Conservation (phyloP, 352 stramenopile species). For the Phytophthora brassicae region DNA sequence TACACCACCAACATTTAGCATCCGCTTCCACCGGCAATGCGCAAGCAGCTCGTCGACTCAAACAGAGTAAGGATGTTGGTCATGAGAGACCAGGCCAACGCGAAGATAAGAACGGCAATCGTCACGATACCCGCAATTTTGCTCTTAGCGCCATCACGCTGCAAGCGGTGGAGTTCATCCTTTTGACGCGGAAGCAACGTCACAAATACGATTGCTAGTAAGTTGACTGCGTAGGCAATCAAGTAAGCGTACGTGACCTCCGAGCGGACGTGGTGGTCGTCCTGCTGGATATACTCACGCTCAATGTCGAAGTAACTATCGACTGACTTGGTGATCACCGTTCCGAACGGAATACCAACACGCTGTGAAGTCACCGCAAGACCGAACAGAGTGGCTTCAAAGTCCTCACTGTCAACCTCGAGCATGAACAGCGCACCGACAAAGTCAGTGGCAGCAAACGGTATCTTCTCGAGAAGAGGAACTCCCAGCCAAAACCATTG, state of each 20-base stretch:
- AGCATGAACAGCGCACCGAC: conserved; percentile 57
- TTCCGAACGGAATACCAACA: conserved; percentile 50
- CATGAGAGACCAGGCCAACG: conserved; percentile 56
- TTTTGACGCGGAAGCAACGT: conserved; percentile 60
- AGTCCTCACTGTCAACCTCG: conserved; percentile 49
- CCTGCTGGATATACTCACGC: conserved; percentile 38
- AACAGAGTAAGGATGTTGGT: conserved; percentile 67
- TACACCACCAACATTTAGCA: conserved; percentile 15
- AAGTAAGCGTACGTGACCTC: conserved; percentile 59
- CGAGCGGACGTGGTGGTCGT: conserved; percentile 47
- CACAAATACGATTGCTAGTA: conserved; percentile 47
- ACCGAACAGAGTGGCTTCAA: conserved; percentile 56
- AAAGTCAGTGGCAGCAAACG: conserved; percentile 38
- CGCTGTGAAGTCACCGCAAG: conserved; percentile 42
- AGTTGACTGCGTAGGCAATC: conserved; percentile 61
- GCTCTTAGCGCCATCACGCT: conserved; percentile 43
- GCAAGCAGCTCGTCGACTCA: conserved; percentile 52
- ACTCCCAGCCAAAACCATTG: conserved; percentile 73
- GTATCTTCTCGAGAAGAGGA: conserved; percentile 55
- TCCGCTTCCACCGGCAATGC: conserved; percentile 44
- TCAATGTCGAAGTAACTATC: conserved; percentile 60
- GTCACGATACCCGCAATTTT: conserved; percentile 35
- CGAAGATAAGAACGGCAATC: conserved; percentile 42
- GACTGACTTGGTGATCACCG: conserved; percentile 60
- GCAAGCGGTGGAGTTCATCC: conserved; percentile 43